These are phyloP conservation scores for Solanum sitiens DNA, from an alignment of 257 asterid species.

Conservation along the genomic window DNA sequence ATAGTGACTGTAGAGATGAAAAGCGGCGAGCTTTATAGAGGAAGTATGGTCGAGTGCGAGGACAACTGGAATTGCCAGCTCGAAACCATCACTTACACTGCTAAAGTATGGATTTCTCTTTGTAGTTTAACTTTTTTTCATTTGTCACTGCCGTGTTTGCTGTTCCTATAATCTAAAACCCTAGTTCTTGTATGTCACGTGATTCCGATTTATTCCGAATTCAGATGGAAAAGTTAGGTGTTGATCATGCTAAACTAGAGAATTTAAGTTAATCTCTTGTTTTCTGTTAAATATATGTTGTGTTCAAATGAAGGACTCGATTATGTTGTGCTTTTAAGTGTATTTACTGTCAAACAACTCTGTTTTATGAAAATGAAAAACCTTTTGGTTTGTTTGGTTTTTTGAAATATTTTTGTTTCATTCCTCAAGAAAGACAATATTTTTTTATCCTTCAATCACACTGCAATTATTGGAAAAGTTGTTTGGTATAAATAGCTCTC, in stretches of 20 bases:
- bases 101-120: constrained; percentile 20
- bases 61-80: constrained; percentile 58
- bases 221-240: not conserved
- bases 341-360: not conserved
- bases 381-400: not conserved
- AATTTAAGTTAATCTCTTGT: not conserved
- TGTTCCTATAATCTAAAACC: not conserved
- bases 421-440: not conserved
- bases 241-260: not conserved
- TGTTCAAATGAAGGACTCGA: not conserved
- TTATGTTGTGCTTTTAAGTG: not conserved
- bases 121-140: not conserved
- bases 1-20: constrained; percentile 89
- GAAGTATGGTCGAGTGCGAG: constrained; percentile 75
- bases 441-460: not conserved
- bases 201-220: not conserved
- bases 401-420: not conserved
- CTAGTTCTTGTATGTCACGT: not conserved
- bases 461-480: not conserved
- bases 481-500: not conserved
- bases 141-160: not conserved
- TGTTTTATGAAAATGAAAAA: not conserved
- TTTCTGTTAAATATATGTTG: not conserved
- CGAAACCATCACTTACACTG: constrained; percentile 41
- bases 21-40: constrained; percentile 91